phyloP scores from a whole-genome alignment of 495 filamentous ascomycete genomes.

The Aeminium ludgeri region DNA sequence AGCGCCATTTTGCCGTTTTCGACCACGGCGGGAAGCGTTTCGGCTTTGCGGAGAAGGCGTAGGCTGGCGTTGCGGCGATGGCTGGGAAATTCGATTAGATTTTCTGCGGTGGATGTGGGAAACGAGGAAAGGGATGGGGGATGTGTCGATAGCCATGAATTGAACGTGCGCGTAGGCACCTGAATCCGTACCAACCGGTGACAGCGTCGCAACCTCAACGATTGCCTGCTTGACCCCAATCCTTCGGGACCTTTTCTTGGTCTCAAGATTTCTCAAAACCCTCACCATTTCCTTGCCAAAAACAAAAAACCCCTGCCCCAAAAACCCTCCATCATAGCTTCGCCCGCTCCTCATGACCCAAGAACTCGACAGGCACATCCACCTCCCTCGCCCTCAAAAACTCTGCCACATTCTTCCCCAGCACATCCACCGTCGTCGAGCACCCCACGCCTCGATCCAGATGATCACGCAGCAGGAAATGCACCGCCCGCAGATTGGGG shows the following conservation, averaged over 20 bases:
- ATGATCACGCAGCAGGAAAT: conserved; percentile 39
- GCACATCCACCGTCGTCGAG: conserved; percentile 33
- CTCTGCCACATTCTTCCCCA: conserved; percentile 43
- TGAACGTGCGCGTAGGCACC: too few relatives aligned
- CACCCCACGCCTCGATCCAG: conserved; percentile 38
- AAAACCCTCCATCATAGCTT: too few relatives aligned
- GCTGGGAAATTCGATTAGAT: too few relatives aligned
- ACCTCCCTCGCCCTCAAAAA: conserved; percentile 33
- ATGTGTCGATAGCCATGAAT: too few relatives aligned
- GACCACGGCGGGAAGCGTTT: conserved; percentile 45
- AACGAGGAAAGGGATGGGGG: too few relatives aligned
- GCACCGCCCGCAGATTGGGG: conserved; percentile 28
- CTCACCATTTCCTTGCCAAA: too few relatives aligned
- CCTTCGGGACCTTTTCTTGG: too few relatives aligned
- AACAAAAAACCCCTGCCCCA: too few relatives aligned
- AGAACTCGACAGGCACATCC: conserved; percentile 30
- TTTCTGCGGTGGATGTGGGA: not conserved
- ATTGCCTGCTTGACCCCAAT: too few relatives aligned
- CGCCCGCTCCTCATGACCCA: conserved; percentile 5
- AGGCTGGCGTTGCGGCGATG: not conserved
- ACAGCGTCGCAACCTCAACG: too few relatives aligned
- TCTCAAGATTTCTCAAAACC: too few relatives aligned
- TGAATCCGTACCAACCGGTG: too few relatives aligned
- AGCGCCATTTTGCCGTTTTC: conserved; percentile 64
- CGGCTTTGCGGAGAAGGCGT: conserved; percentile 35